Percentiles rank a stretch among this genome's conserved stretches.
These are phyloP conservation scores for Cnidoscolus chayamansa DNA, from an alignment of 441 rosid species.

Conservation along the genomic window DNA sequence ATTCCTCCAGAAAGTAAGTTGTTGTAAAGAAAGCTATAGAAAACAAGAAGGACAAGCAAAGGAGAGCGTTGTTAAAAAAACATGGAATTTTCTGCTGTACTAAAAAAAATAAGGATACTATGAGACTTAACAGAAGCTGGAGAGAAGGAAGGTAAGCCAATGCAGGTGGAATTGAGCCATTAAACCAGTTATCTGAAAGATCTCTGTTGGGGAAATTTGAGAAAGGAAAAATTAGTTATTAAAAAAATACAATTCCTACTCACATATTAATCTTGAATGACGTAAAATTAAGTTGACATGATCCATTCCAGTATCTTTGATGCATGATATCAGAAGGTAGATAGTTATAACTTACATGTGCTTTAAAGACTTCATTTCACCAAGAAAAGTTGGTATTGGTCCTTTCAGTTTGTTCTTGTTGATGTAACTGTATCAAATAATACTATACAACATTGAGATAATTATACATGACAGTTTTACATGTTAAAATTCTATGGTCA, in stretches of 20 bases:
- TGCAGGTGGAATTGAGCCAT: background rate
- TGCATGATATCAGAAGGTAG: too few relatives aligned
- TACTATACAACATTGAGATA: background rate
- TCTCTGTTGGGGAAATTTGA: background rate
- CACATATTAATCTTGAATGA: background rate
- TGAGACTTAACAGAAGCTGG: background rate
- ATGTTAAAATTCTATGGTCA: too few relatives aligned
- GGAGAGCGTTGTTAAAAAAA: too few relatives aligned
- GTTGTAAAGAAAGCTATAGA: background rate
- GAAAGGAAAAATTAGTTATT: background rate
- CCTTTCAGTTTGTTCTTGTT: background rate
- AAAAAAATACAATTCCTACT: background rate
- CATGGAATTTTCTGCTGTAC: too few relatives aligned
- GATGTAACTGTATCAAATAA: background rate
- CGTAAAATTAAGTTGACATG: background rate
- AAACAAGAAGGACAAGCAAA: background rate
- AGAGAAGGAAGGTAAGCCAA: background rate
- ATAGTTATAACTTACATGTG: too few relatives aligned
- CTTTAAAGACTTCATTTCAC: constrained; percentile 3
- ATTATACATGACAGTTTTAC: too few relatives aligned
- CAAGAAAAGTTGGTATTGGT: constrained; percentile 2
- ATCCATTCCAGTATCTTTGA: too few relatives aligned
- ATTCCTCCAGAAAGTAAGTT: constrained; percentile 4
- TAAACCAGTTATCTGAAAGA: background rate
- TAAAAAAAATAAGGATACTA: background rate